A percentile compares a stretch with the other conserved stretches of the same genome.
Conservation (phyloP, 202 grass and related monocot species). For the Musa balbisiana region DNA sequence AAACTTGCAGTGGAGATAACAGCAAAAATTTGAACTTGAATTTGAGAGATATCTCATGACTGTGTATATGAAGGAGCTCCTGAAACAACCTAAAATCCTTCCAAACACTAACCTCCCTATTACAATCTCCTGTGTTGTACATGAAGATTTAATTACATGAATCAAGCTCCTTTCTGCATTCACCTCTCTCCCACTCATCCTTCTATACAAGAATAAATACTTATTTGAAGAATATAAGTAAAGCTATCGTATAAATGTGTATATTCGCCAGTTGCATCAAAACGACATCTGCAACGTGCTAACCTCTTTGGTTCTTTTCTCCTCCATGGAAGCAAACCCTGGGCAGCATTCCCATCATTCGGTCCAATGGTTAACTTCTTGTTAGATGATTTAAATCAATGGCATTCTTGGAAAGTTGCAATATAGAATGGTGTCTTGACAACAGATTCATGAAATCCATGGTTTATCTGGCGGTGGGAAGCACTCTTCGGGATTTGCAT, state of each 20-base stretch:
- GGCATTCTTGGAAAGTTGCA: slow-evolving; percentile 23
- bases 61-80: neutral
- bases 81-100: neutral
- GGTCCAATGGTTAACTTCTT: neutral
- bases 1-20: neutral
- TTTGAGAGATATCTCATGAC: neutral
- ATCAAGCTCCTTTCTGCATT: neutral
- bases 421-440: neutral
- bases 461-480: slow-evolving; percentile 35
- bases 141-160: neutral
- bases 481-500: slow-evolving; percentile 91
- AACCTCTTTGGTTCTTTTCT: neutral
- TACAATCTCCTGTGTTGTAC: neutral
- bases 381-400: neutral
- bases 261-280: neutral
- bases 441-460: slow-evolving; percentile 28
- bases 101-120: neutral
- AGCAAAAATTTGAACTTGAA: neutral
- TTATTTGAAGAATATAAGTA: slow-evolving; percentile 12
- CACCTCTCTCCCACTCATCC: neutral
- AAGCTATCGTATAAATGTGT: slow-evolving; percentile 6
- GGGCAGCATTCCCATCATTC: neutral
- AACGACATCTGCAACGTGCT: neutral
- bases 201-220: slow-evolving; percentile 10
- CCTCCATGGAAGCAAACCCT: neutral